phyloP scores from a whole-genome alignment of 2,329 filamentous ascomycete species.

The Penicillium sp. region DNA sequence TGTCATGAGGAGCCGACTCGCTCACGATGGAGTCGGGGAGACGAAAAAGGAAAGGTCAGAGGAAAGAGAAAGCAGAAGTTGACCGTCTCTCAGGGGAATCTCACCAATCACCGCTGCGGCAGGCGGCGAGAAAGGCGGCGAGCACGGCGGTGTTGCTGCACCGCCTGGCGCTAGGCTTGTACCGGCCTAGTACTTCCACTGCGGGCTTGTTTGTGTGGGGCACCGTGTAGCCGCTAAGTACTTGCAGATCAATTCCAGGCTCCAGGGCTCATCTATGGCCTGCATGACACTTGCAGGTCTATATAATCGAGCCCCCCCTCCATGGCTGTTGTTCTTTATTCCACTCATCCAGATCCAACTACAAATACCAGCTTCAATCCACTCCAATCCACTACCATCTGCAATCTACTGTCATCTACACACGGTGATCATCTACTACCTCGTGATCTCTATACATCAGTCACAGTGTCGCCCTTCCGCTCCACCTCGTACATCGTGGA shows the following conservation, averaged over 20 bases:
- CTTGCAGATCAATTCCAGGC: constrained; percentile 16
- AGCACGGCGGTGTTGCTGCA: constrained; percentile 18
- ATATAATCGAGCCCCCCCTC: constrained; percentile 11
- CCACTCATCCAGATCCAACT: background rate
- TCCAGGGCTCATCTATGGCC: constrained; percentile 10
- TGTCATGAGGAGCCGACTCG: background rate
- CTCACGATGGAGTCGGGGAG: background rate
- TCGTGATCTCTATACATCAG: constrained; percentile 20
- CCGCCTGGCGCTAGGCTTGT: constrained; percentile 9
- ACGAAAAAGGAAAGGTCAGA: background rate
- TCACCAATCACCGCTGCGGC: constrained; percentile 13
- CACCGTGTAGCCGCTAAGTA: constrained; percentile 11
- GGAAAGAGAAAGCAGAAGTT: background rate
- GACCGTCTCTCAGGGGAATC: background rate
- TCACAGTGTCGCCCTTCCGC: constrained; percentile 34
- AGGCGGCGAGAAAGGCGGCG: background rate
- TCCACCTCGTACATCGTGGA: constrained; percentile 26
- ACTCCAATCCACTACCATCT: too few species aligned
- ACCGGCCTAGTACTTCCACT: background rate
- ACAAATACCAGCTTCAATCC: background rate
- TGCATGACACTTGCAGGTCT: background rate
- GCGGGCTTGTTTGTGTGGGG: background rate
- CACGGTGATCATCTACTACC: constrained; percentile 14
- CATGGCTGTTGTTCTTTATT: background rate
- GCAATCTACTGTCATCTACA: background rate